Conservation (phyloP, 768 basidiomycete species). For the Fomitopsis serialis region DNA sequence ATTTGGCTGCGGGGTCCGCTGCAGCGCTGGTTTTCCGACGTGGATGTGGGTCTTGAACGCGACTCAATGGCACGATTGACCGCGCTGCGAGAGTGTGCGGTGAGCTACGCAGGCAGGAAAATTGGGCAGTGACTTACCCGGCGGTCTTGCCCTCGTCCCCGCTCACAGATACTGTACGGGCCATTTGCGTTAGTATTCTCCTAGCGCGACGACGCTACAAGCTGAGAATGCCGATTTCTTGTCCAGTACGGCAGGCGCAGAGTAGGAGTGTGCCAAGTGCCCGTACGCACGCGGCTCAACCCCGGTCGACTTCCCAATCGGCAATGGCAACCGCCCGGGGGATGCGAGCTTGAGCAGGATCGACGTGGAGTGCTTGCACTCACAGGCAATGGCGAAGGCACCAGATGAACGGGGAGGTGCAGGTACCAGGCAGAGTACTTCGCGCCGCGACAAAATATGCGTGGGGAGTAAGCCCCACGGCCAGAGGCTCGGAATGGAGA, state of each 20-base stretch:
- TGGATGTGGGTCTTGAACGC: no score
- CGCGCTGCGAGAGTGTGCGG: no score
- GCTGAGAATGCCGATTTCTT: slow-evolving; percentile 19
- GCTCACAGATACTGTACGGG: no score
- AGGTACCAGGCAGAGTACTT: slow-evolving; percentile 9
- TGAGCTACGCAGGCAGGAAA: no score
- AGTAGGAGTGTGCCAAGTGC: slow-evolving; percentile 8
- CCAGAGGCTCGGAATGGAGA: slow-evolving; percentile 12
- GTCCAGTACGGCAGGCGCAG: slow-evolving; percentile 8
- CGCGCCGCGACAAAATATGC: slow-evolving; percentile 3
- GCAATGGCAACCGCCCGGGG: slow-evolving; percentile 22
- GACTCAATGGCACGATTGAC: no score
- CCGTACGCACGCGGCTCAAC: slow-evolving; percentile 11
- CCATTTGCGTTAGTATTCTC: no score
- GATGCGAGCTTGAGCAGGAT: slow-evolving; percentile 26
- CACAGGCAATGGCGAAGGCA: slow-evolving; percentile 1
- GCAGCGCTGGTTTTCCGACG: no score
- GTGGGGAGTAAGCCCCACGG: slow-evolving; percentile 9
- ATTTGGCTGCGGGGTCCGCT: no score
- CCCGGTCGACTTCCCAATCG: slow-evolving; percentile 8
- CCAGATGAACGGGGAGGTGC: slow-evolving; percentile 13
- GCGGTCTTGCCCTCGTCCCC: no score
- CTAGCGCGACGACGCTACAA: no score
- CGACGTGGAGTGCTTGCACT: slow-evolving; percentile 19
- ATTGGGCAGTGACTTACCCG: no score